Conservation (phyloP, 768 basidiomycete species). For the Mycena leptocephala region DNA sequence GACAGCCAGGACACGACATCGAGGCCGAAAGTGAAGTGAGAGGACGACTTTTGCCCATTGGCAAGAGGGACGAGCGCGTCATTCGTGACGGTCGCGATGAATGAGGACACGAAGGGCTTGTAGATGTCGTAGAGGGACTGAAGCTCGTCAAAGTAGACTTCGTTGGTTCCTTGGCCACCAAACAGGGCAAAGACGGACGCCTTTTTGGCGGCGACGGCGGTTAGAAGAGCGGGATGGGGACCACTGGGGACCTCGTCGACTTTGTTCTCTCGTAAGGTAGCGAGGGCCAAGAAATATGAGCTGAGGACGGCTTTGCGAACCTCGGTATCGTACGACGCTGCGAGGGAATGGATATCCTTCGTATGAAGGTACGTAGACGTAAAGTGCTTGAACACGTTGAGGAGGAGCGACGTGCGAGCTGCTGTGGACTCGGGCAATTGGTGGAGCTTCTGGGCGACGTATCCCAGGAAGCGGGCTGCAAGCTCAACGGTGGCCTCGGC, state of each 20-base stretch:
- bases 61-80: constrained; percentile 83
- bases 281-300: constrained; percentile 85
- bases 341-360: constrained; percentile 88
- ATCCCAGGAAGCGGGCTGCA: constrained; percentile 86
- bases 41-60: constrained; percentile 68
- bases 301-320: constrained; percentile 83
- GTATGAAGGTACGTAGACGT: constrained; percentile 79
- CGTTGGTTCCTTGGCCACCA: constrained; percentile 98
- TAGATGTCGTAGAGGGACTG: constrained; percentile 94
- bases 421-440: constrained; percentile 67
- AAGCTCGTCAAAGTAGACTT: constrained; percentile 98
- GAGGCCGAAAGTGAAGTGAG: constrained; percentile 87
- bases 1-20: constrained; percentile 90
- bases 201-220: constrained; percentile 72
- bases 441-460: constrained; percentile 77
- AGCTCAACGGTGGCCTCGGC: constrained; percentile 84
- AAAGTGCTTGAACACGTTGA: constrained; percentile 85
- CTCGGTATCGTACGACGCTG: constrained; percentile 82
- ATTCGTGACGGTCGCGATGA: constrained; percentile 75
- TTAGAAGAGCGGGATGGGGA: constrained; percentile 79
- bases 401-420: constrained; percentile 77
- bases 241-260: constrained; percentile 71
- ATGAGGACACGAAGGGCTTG: constrained; percentile 85
- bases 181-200: constrained; percentile 93
- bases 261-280: constrained; percentile 74